These are phyloP conservation scores for Arthrobotrys iridis DNA, from an alignment of 2,329 filamentous ascomycete species.

Conservation along the genomic window DNA sequence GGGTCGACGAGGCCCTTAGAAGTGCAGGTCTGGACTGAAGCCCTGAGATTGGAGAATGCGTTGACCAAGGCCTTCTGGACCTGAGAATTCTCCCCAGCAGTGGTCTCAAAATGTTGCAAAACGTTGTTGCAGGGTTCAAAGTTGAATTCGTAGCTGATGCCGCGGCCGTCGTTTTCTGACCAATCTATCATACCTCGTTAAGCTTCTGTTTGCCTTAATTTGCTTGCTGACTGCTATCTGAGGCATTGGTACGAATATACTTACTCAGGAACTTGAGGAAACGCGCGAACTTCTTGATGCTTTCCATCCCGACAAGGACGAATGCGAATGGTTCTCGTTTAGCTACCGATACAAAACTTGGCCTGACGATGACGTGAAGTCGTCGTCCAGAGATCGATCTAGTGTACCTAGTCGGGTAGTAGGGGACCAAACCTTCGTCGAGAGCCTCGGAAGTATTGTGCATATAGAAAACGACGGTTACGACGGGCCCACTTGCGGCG, in stretches of 20 bases:
- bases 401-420: constrained; percentile 2
- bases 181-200: constrained; percentile 7
- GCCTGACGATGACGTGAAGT: constrained; percentile 31
- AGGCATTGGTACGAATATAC: background rate
- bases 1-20: constrained; percentile 12
- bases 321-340: constrained; percentile 11
- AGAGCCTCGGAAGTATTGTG: background rate
- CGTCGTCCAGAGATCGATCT: constrained; percentile 37
- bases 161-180: constrained; percentile 24
- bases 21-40: constrained; percentile 16
- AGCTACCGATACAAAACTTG: background rate
- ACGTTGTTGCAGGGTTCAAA: constrained; percentile 21
- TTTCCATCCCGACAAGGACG: constrained; percentile 21
- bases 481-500: constrained; percentile 4
- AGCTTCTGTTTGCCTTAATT: background rate
- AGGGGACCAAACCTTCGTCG: background rate
- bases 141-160: constrained; percentile 33
- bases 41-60: background rate
- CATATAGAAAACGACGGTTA: constrained; percentile 22
- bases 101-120: background rate
- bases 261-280: constrained; percentile 25
- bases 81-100: background rate
- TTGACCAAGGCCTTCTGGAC: background rate
- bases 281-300: constrained; percentile 18
- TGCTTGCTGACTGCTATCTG: background rate